Base-by-base conservation (phyloP, 495 filamentous ascomycete species). In the Aspergillus diversus region DNA sequence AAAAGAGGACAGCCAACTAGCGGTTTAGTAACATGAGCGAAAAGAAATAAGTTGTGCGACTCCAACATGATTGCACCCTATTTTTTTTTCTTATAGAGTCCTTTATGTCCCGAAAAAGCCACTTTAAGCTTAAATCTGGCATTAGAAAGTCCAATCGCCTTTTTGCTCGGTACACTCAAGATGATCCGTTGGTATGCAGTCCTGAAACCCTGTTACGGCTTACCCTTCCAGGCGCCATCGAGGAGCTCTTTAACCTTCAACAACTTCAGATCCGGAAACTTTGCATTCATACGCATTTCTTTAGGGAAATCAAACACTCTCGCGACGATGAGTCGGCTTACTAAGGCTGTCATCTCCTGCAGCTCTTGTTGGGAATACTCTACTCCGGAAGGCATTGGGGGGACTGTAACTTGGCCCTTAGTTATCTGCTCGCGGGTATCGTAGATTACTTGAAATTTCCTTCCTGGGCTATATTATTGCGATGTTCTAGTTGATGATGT, bases 381-480 rank as follows among this genome's bases (percentile, higher is more conserved):
- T 6, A 61, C 48, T 2, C 62, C 65, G 5, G 59, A 47, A 6
- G 73, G 72, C 61, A 70, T 70, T 0, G 77, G 73, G 33, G 84
- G 79, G 34, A 84, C 77, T 15, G 83, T 84, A 15, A 78, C 69
- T 62, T 82, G 60, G 1, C 81, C 82, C 17, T 61, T 49, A 46
- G 74, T 69, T 34, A 87, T 67, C 55, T 79, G 78, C 7, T 84
- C 82, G 1, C 75, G n/a, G 43, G 48, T 67, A 63, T 87, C 83
- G 55, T 85, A 80, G 7, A 64, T 64, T 5, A 85, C 80, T 8
- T 75, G 65, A 64, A 85, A 85, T 61, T 83, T 80, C 27, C 67
- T 69, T 8, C 83, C 83, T 82, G 57, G 39, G 9, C 15, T 0
- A 8, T 46, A 35, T 58, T 55, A 66, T 59, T 7, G 17, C 17